Conservation (phyloP, 139 green algal genomes). For the Tetraselmis striata region DNA sequence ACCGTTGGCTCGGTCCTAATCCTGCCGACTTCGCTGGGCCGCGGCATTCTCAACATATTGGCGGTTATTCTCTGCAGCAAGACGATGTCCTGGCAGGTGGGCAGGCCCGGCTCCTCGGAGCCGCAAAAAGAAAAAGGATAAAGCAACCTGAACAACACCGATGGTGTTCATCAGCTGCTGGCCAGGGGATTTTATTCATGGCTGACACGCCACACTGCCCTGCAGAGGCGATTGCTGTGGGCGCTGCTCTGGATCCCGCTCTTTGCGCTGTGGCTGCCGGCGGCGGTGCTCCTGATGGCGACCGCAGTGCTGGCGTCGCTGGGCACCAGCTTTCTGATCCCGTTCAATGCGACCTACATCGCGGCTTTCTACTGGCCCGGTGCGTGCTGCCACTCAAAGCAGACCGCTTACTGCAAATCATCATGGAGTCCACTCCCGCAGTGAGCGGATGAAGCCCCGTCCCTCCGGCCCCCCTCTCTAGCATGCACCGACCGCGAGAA, state of each 20-base stretch:
- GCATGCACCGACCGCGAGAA: too few relatives aligned
- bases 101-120: neutral
- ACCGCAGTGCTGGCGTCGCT: neutral
- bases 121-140: neutral
- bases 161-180: neutral
- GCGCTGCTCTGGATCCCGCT: neutral
- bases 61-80: neutral
- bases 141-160: neutral
- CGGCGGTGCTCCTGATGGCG: neutral
- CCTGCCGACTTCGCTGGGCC: neutral
- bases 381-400: too few relatives aligned
- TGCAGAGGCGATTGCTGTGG: neutral
- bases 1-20: neutral
- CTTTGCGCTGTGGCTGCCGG: neutral
- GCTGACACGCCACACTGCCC: too few relatives aligned
- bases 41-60: neutral
- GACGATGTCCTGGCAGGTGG: neutral
- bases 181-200: neutral
- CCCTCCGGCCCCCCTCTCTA: too few relatives aligned
- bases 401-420: too few relatives aligned
- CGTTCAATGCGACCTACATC: neutral
- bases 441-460: too few relatives aligned
- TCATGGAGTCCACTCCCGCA: too few relatives aligned
- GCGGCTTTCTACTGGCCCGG: neutral
- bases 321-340: neutral